A percentile compares a stretch with the other conserved stretches of the same genome.
These are phyloP conservation scores for Clitoria ternatea DNA, from an alignment of 306 rosid species.

Conservation along the genomic window DNA sequence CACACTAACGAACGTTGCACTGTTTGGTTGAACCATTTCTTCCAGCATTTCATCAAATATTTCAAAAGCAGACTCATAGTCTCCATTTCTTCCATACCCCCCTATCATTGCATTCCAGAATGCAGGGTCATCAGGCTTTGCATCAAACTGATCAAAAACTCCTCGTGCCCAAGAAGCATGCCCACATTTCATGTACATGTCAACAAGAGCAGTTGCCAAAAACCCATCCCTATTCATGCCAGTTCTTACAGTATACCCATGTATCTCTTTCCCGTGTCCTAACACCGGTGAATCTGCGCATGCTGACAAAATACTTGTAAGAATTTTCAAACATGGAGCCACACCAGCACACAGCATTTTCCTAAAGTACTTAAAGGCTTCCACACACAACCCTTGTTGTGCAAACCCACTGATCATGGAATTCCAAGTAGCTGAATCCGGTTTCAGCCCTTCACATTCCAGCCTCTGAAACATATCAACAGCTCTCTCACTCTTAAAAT, in stretches of 20 bases:
- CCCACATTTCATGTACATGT: slow-evolving; percentile 74
- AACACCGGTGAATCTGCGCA: slow-evolving; percentile 53
- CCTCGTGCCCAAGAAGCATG: slow-evolving; percentile 43
- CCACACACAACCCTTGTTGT: slow-evolving; percentile 38
- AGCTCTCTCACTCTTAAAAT: slow-evolving; percentile 44
- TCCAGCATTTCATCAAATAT: slow-evolving; percentile 48
- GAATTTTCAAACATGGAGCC: slow-evolving; percentile 46
- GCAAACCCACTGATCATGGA: slow-evolving; percentile 64
- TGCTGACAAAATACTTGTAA: slow-evolving; percentile 58
- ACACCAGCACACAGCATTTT: slow-evolving; percentile 48
- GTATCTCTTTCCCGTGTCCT: slow-evolving; percentile 55
- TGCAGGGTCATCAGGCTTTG: slow-evolving; percentile 58
- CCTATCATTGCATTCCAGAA: slow-evolving; percentile 77
- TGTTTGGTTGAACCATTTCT: slow-evolving; percentile 51
- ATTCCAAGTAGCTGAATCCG: slow-evolving; percentile 79
- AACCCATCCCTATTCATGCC: slow-evolving; percentile 40
- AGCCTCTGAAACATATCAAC: slow-evolving; percentile 43
- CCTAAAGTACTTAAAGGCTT: slow-evolving; percentile 57
- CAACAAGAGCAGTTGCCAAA: slow-evolving; percentile 61
- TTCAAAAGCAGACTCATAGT: slow-evolving; percentile 45
- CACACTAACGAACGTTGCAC: slow-evolving; percentile 58
- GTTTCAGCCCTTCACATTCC: slow-evolving; percentile 41
- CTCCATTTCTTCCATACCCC: slow-evolving; percentile 74
- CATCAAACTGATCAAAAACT: slow-evolving; percentile 47
- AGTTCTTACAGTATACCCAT: slow-evolving; percentile 47